These are phyloP conservation scores for Wickerhamiella spandovensis DNA, from an alignment of 805 yeast species.

Conservation along the genomic window DNA sequence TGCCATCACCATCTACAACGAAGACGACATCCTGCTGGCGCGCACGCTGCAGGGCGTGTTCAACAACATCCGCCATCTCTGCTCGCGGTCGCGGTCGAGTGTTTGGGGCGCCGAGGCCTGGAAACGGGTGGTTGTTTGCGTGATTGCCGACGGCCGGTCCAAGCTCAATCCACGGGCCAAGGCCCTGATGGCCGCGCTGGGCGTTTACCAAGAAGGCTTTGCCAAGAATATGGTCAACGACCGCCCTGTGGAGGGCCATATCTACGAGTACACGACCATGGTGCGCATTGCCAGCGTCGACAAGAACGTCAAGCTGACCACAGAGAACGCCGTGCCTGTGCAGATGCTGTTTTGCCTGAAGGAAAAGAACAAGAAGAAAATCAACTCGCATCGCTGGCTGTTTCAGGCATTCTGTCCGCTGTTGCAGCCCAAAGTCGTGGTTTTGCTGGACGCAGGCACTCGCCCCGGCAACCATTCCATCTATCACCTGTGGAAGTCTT, in stretches of 20 bases:
- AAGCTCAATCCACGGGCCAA: conserved; percentile 68
- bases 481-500: conserved; percentile 94
- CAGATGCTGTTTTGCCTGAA: conserved; percentile 87
- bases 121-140: conserved; percentile 83
- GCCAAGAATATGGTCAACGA: conserved; percentile 86
- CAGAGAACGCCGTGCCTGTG: conserved; percentile 77
- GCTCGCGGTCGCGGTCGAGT: conserved; percentile 45
- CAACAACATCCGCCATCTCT: conserved; percentile 68
- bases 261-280: conserved; percentile 87
- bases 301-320: conserved; percentile 56
- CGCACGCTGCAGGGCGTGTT: conserved; percentile 83
- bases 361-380: conserved; percentile 83
- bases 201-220: conserved; percentile 89
- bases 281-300: conserved; percentile 64
- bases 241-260: conserved; percentile 67
- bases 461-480: conserved; percentile 79
- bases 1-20: conserved; percentile 83
- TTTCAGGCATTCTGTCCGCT: conserved; percentile 90
- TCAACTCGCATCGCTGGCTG: conserved; percentile 96
- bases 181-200: conserved; percentile 72
- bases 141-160: conserved; percentile 84
- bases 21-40: conserved; percentile 68
- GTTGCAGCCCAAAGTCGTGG: conserved; percentile 80
- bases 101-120: conserved; percentile 94
- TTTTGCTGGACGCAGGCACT: conserved; percentile 93